Evolutionary conservation across 2,329 filamentous ascomycete species (phyloP), one percentile per base, ranked within the genome.

Genomic region (Penicillium paneum): DNA sequence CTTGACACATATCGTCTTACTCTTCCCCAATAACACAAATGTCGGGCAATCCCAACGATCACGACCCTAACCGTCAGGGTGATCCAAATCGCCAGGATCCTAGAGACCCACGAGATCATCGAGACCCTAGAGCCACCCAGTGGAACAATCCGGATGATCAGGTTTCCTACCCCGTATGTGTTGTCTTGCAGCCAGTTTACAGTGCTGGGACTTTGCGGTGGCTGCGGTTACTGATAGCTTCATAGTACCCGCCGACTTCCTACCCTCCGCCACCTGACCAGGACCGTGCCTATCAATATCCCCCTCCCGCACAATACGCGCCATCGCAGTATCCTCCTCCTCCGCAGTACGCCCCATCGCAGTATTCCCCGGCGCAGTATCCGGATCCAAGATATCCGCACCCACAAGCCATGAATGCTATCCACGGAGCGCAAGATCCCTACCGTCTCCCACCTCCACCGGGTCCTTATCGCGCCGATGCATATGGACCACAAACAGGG

Each of bases 371-470:
- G 36, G 52, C 52, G 32, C 52, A 50, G 40, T 54, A 54, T 44
- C 62, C 71, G 46, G 66, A 71, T 29, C 63, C 69, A 48, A 70
- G 74, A 53, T 72, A 71, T 58, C 70, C 69, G 46, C 66, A 70
- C 36, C 59, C 70, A 48, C 61, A 69, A 54, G 67, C 65, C 55
- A 78, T 78, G 75, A 71, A 75, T 39, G 71, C 75, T 17, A 69
- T 76, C 49, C 72, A 75, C 50, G 71, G 71, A 49, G 65, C 68
- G 32, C 76, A 75, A 62, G 74, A 75, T 60, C 69, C 73, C 10
- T 78, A 78, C 59, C 73, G 72, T 47, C 68, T 76, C 29, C 74
- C 76, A 35, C 75, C 74, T 40, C 74, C 74, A 17, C 73, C 75
- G 56, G 71, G 68, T 38, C 68, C 73, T 52, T 76, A 77, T 58